Percentiles rank a stretch among this genome's conserved stretches.
Conservation (phyloP, 83 land plant genomes). For the Picea mariana region DNA sequence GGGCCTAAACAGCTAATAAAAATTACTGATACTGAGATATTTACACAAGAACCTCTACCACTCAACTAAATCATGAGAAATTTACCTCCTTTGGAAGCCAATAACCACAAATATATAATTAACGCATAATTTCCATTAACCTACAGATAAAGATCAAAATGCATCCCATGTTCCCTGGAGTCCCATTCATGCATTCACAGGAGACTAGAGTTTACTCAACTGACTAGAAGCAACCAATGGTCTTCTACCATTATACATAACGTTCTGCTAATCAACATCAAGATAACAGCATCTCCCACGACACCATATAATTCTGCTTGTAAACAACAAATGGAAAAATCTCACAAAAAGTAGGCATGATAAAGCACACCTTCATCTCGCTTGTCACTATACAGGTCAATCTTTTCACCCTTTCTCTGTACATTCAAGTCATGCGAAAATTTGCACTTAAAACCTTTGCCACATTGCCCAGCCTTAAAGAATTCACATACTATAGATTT, state of each 20-base stretch:
- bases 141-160: background rate
- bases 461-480: constrained; percentile 92
- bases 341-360: background rate
- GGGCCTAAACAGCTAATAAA: background rate
- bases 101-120: background rate
- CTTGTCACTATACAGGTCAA: constrained; percentile 95
- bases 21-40: background rate
- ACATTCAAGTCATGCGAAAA: constrained; percentile 98
- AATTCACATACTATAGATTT: constrained; percentile 97
- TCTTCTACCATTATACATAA: background rate
- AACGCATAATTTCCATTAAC: constrained; percentile 1
- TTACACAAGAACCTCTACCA: background rate
- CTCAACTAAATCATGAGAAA: background rate
- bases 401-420: constrained; percentile 99
- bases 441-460: constrained; percentile 97
- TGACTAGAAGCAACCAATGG: background rate
- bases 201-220: background rate
- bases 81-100: background rate
- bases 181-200: constrained; percentile 3
- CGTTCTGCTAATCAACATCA: background rate
- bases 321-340: too few relatives aligned
- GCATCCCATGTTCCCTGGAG: too few relatives aligned
- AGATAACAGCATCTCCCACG: background rate
- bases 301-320: too few relatives aligned
- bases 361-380: constrained; percentile 56